Conservation (phyloP, 208 protist genomes). For the Porcisia hertigi region DNA sequence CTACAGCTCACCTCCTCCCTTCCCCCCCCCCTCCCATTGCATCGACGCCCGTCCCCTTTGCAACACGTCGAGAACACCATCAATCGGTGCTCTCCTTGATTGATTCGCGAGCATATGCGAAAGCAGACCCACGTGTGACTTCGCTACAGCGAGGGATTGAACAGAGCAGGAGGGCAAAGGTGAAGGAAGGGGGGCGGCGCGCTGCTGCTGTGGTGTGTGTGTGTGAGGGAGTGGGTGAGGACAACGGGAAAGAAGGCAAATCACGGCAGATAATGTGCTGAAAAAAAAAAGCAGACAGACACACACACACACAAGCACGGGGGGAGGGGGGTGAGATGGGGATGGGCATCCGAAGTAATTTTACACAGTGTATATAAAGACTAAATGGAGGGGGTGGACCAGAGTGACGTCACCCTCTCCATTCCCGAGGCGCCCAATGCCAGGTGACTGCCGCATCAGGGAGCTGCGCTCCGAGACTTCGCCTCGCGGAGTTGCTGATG, state of each 20-base stretch:
- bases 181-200: not conserved
- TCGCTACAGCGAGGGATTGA: not conserved
- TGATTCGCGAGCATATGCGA: no score
- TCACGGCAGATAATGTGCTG: not conserved
- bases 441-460: not conserved
- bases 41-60: not conserved
- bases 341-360: no score
- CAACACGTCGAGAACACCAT: no score
- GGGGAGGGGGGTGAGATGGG: no score
- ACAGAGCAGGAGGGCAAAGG: not conserved
- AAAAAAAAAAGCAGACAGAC: no score
- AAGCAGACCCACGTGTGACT: not conserved
- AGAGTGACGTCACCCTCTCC: no score
- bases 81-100: no score
- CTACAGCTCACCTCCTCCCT: not conserved
- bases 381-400: not conserved
- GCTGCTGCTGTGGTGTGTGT: not conserved
- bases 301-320: no score
- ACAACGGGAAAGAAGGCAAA: not conserved
- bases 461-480: slow-evolving; percentile 8
- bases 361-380: no score
- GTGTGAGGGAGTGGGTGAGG: not conserved
- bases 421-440: not conserved
- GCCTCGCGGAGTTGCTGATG: slow-evolving; percentile 62
- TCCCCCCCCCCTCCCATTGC: not conserved